Base-by-base conservation (phyloP, 2,329 filamentous ascomycete species). In the Huntiella bhutanensis region DNA sequence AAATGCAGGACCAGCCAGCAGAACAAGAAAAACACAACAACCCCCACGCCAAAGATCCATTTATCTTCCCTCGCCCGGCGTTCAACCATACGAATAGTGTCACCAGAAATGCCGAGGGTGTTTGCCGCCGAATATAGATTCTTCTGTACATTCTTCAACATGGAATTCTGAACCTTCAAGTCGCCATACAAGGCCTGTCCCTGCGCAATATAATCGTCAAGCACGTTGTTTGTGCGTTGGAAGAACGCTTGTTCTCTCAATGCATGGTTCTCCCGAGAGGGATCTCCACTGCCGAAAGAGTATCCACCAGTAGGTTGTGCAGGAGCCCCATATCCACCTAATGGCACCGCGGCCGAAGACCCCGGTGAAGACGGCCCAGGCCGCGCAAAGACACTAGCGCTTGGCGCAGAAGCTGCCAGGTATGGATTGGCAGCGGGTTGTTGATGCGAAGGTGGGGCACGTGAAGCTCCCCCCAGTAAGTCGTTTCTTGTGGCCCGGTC, bases 71-170 rank as follows among this genome's bases (percentile, higher is more conserved):
- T 82, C 43, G 91, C 86, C 52, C 91, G 71, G 54, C 91, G 67
- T 64, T 96, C 88, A 37, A 98, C 81, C 85, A 91, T 96, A 41
- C 91, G 77, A 53, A 98, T 98, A 2, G 91, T 98, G 59, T 96
- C 88, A 15, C 88, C 87, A 57, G 82, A 92, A 50, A 98, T 74
- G 0, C 91, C 91, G 41, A 98, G 64, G 16, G 91, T 96, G 58
- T 93, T 96, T 5, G 84, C 91, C 15, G 95, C 86, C 55, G 76
- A 88, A 59, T 96, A 96, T 43, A 98, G 68, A 59, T 78, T 77
- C 60, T 80, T 80, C 63, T 98, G 91, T 16, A 91, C 96, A 44
- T 80, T 83, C 67, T 98, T 98, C 52, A 98, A 69, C 66, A 95
- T 87, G 59, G 96, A 88, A 46, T 84, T 74, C 66, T 98, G 91